Evolutionary conservation across 345 rosid species (phyloP).

Genomic region (Pistacia integerrima): DNA sequence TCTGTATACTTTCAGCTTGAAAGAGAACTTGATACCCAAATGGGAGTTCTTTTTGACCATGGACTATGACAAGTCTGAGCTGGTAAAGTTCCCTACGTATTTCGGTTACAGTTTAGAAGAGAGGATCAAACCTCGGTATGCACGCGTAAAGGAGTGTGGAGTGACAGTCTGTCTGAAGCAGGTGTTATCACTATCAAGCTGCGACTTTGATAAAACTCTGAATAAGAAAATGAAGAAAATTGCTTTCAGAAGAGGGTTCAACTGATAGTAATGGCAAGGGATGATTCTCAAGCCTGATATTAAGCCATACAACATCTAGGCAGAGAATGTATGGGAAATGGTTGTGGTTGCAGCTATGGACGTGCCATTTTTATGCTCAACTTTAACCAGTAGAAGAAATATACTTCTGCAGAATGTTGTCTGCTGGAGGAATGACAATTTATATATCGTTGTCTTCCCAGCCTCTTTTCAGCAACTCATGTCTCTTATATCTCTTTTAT

Average conservation of each 20-base stretch:
- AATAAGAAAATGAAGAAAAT: slow-evolving; percentile 62
- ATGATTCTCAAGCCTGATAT: background rate
- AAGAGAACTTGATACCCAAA: slow-evolving; percentile 68
- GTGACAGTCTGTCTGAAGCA: slow-evolving; percentile 72
- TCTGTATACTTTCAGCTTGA: slow-evolving; percentile 76
- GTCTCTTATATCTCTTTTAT: no score
- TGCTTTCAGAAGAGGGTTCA: slow-evolving; percentile 21
- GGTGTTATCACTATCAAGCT: slow-evolving; percentile 59
- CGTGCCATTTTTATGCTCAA: no score
- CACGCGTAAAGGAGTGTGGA: slow-evolving; percentile 60
- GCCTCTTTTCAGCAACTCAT: background rate
- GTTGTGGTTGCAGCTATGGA: no score
- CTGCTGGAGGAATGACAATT: background rate
- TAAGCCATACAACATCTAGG: no score
- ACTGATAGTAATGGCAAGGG: background rate
- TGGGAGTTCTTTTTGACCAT: slow-evolving; percentile 91
- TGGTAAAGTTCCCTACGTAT: slow-evolving; percentile 84
- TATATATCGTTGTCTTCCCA: background rate
- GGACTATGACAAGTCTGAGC: slow-evolving; percentile 77
- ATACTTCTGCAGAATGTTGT: no score
- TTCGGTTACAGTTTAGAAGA: slow-evolving; percentile 84
- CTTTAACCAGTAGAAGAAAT: no score
- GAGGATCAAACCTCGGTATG: slow-evolving; percentile 85
- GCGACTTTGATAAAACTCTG: slow-evolving; percentile 58
- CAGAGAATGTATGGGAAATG: background rate